Conservation (phyloP, 1,139 yeast species). For the Candida smagusa region DNA sequence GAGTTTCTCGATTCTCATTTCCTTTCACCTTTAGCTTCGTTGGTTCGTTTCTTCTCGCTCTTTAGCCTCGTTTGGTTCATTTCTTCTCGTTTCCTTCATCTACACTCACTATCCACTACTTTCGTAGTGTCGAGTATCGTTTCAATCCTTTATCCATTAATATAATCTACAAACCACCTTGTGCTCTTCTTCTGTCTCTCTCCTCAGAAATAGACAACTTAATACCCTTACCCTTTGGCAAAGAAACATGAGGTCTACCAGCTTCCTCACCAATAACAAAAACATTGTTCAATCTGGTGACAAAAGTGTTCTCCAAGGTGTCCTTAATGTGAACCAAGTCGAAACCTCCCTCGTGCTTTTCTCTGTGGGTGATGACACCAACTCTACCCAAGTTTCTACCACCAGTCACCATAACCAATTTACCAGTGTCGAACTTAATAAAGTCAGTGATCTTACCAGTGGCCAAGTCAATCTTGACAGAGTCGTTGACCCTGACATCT, state of each 20-base stretch:
- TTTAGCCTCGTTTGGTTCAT: too few relatives aligned
- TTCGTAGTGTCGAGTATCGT: too few relatives aligned
- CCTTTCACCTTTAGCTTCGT: too few relatives aligned
- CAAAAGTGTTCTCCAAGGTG: slow-evolving; percentile 94
- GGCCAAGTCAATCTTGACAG: slow-evolving; percentile 94
- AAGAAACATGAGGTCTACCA: slow-evolving; percentile 93
- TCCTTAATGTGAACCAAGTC: slow-evolving; percentile 99
- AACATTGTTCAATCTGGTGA: slow-evolving; percentile 96
- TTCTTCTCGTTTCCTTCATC: too few relatives aligned
- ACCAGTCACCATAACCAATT: slow-evolving; percentile 96
- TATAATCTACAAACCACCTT: slow-evolving; percentile 42
- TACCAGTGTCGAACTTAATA: slow-evolving; percentile 95
- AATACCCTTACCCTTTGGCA: slow-evolving; percentile 99
- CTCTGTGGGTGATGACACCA: slow-evolving; percentile 98
- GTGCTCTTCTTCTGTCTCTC: slow-evolving; percentile 98
- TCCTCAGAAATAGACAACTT: slow-evolving; percentile 97
- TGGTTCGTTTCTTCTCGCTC: too few relatives aligned
- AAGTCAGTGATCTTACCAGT: slow-evolving; percentile 90
- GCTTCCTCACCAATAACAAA: slow-evolving; percentile 94
- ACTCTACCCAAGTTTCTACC: slow-evolving; percentile 99
- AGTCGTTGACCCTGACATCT: slow-evolving; percentile 90
- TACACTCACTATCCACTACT: too few relatives aligned
- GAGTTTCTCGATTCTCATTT: too few relatives aligned
- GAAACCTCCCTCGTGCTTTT: slow-evolving; percentile 99
- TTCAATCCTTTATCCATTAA: slow-evolving; percentile 1